Conservation (phyloP, 2,329 filamentous ascomycete species). For the Chrysoporthe austroafricana region DNA sequence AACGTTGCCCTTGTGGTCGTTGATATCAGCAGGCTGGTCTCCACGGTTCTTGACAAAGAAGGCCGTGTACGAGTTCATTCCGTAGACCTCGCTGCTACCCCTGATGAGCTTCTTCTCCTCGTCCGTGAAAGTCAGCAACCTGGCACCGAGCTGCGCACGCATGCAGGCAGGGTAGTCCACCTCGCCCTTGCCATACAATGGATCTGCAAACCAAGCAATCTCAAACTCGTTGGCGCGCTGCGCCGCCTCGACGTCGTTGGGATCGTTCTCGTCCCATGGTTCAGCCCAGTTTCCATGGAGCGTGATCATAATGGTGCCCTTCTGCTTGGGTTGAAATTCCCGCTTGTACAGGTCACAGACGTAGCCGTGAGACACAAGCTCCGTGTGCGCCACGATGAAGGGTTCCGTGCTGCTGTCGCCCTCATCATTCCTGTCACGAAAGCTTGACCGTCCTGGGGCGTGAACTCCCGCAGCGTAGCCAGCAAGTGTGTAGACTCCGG, state of each 20-base stretch:
- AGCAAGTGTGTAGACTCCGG: conserved; percentile 39
- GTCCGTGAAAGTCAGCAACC: conserved; percentile 43
- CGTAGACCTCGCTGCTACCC: conserved; percentile 45
- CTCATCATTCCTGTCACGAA: conserved; percentile 37
- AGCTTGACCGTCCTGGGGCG: conserved; percentile 38
- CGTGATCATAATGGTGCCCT: conserved; percentile 46
- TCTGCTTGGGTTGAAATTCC: conserved; percentile 43
- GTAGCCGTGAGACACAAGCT: conserved; percentile 44
- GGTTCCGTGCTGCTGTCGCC: conserved; percentile 41
- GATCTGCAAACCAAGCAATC: conserved; percentile 47
- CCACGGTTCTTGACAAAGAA: conserved; percentile 43
- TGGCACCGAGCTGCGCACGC: conserved; percentile 43
- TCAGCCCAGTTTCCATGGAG: conserved; percentile 48
- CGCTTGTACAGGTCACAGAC: conserved; percentile 43
- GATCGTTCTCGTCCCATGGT: conserved; percentile 43
- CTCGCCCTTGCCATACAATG: conserved; percentile 42
- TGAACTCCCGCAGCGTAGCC: conserved; percentile 43
- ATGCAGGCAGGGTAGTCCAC: conserved; percentile 46
- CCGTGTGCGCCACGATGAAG: conserved; percentile 45
- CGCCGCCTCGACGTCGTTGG: conserved; percentile 42
- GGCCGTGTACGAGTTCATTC: conserved; percentile 49
- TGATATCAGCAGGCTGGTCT: conserved; percentile 40
- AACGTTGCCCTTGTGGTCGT: conserved; percentile 46
- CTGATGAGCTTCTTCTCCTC: conserved; percentile 45
- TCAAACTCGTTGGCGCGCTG: conserved; percentile 47